These are phyloP conservation scores for Nannizzia gypsea DNA, from an alignment of 2,329 filamentous ascomycete genomes.

Conservation along the genomic window DNA sequence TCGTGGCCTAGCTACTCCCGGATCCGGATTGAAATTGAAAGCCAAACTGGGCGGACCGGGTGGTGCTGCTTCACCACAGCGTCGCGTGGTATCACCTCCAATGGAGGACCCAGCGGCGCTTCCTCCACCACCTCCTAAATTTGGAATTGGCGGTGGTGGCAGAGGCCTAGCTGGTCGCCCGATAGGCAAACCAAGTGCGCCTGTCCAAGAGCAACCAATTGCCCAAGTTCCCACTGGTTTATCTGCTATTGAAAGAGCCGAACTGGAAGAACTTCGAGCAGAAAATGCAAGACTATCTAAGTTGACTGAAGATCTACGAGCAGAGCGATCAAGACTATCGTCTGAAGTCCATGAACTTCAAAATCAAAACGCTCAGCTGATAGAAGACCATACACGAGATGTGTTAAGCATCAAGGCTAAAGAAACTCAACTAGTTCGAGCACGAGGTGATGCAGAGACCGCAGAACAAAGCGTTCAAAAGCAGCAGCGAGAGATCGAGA, in stretches of 20 bases:
- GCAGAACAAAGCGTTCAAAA: conserved; percentile 78
- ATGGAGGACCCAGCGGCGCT: conserved; percentile 30
- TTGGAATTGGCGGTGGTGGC: conserved; percentile 47
- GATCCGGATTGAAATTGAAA: conserved; percentile 32
- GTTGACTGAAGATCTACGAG: conserved; percentile 66
- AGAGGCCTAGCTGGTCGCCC: conserved; percentile 74
- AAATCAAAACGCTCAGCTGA: conserved; percentile 90
- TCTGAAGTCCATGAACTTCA: conserved; percentile 90
- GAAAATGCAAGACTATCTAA: conserved; percentile 68
- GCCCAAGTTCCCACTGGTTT: conserved; percentile 50
- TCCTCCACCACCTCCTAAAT: conserved; percentile 44
- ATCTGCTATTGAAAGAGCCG: conserved; percentile 71
- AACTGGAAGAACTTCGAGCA: conserved; percentile 75
- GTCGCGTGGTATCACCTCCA: conserved; percentile 35
- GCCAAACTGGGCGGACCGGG: conserved; percentile 35
- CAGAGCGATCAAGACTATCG: conserved; percentile 67
- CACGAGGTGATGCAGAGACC: conserved; percentile 77
- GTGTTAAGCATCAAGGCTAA: conserved; percentile 96
- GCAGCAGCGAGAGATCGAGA: conserved; percentile 76
- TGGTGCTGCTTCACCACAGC: conserved; percentile 29
- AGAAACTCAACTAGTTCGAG: conserved; percentile 89
- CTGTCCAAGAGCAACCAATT: conserved; percentile 36
- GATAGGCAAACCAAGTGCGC: conserved; percentile 55
- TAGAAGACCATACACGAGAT: conserved; percentile 92
- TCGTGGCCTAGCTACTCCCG: conserved; percentile 32